A percentile compares a stretch with the other conserved stretches of the same genome.
phyloP scores from a whole-genome alignment of 2,329 filamentous ascomycete genomes.

The Escovopsis weberi region DNA sequence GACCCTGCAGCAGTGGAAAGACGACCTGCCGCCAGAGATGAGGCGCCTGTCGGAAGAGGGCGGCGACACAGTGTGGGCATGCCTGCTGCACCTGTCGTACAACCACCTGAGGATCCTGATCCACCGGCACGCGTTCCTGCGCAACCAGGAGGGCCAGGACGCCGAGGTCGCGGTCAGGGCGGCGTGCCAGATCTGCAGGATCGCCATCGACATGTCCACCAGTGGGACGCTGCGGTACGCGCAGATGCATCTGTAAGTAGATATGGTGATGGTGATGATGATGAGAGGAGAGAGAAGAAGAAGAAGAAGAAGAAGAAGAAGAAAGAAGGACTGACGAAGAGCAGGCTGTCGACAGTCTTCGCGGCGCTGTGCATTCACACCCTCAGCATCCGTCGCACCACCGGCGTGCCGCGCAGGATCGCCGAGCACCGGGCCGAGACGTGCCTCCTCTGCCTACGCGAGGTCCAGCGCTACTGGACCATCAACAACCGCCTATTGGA shows the following conservation, averaged over 20 bases:
- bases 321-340: neutral
- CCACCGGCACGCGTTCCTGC: conserved; percentile 20
- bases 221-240: conserved; percentile 20
- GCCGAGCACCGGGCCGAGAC: conserved; percentile 23
- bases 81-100: conserved; percentile 23
- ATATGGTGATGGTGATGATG: neutral
- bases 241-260: conserved; percentile 22
- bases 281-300: neutral
- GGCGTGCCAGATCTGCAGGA: conserved; percentile 21
- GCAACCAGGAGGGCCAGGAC: conserved; percentile 13
- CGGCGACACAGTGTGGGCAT: conserved; percentile 20
- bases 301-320: neutral
- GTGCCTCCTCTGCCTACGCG: conserved; percentile 22
- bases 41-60: conserved; percentile 17
- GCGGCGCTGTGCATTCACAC: conserved; percentile 24
- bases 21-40: conserved; percentile 18
- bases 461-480: conserved; percentile 25
- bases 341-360: conserved; percentile 22
- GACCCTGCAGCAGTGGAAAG: conserved; percentile 19
- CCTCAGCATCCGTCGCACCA: conserved; percentile 20
- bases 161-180: conserved; percentile 17
- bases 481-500: conserved; percentile 26
- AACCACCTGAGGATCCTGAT: conserved; percentile 23
- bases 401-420: conserved; percentile 18
- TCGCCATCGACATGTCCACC: conserved; percentile 24